These are phyloP conservation scores for Picea abies DNA, from an alignment of 83 land plant genomes.

Conservation along the genomic window DNA sequence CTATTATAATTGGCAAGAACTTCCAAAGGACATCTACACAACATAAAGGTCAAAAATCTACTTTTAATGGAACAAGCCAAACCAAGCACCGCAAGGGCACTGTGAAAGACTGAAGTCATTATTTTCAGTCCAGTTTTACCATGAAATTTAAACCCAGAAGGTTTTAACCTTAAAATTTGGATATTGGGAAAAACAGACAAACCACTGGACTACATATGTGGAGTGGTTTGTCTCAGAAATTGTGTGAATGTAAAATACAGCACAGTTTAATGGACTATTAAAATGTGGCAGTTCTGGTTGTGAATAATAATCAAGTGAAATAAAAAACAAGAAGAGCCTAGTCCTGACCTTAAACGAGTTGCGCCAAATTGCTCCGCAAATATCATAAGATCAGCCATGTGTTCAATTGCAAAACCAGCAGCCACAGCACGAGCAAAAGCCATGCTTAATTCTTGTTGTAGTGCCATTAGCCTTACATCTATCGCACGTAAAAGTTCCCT, in stretches of 20 bases:
- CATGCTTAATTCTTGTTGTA: conserved; percentile 46
- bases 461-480: conserved; percentile 59
- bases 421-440: conserved; percentile 58
- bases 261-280: background rate
- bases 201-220: background rate
- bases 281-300: background rate
- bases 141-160: background rate
- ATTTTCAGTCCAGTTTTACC: conserved; percentile 3
- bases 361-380: conserved; percentile 71
- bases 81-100: background rate
- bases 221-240: background rate
- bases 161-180: background rate
- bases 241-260: background rate
- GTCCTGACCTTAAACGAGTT: conserved; percentile 48
- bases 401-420: conserved; percentile 59
- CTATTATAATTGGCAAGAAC: background rate
- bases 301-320: background rate
- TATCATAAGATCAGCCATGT: conserved; percentile 50
- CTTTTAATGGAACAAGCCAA: conserved; percentile 5
- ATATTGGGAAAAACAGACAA: background rate
- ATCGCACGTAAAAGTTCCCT: conserved; percentile 71
- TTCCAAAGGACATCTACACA: background rate
- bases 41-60: background rate
- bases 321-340: background rate
- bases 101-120: background rate